Evolutionary conservation across 139 green algal genomes (phyloP).

Genomic region (Haematococcus lacustris): DNA sequence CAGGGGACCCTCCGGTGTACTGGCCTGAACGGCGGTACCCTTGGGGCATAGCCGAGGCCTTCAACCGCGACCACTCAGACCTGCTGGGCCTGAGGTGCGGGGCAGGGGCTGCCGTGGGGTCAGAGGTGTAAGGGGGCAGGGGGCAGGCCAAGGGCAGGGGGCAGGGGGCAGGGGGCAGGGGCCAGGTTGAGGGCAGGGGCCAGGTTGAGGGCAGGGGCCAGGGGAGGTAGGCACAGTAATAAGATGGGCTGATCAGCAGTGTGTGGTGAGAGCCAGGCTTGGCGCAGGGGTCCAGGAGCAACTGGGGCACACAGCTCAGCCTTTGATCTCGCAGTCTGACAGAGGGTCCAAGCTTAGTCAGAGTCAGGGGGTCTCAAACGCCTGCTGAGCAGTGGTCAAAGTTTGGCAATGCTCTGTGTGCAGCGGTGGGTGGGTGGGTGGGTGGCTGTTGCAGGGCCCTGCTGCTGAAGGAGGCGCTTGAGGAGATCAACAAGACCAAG

Average conservation of each 20-base stretch:
- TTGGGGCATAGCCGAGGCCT: conserved; percentile 63
- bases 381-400: no score
- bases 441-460: conserved; percentile 28
- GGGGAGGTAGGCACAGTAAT: no score
- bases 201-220: no score
- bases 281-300: no score
- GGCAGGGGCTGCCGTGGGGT: no score
- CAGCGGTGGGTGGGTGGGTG: background rate
- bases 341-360: background rate
- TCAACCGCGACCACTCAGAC: conserved; percentile 72
- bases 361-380: background rate
- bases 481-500: conserved; percentile 56
- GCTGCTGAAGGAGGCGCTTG: conserved; percentile 58
- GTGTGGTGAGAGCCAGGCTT: no score
- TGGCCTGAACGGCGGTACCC: conserved; percentile 66
- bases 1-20: conserved; percentile 35
- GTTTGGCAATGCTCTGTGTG: background rate
- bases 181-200: background rate
- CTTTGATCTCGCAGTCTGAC: background rate
- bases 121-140: no score
- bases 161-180: background rate
- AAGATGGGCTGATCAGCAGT: no score
- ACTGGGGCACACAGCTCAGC: background rate
- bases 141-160: background rate
- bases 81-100: conserved; percentile 58